phyloP scores from a whole-genome alignment of 805 yeast species.

The Zygotorulaspora danielsina region DNA sequence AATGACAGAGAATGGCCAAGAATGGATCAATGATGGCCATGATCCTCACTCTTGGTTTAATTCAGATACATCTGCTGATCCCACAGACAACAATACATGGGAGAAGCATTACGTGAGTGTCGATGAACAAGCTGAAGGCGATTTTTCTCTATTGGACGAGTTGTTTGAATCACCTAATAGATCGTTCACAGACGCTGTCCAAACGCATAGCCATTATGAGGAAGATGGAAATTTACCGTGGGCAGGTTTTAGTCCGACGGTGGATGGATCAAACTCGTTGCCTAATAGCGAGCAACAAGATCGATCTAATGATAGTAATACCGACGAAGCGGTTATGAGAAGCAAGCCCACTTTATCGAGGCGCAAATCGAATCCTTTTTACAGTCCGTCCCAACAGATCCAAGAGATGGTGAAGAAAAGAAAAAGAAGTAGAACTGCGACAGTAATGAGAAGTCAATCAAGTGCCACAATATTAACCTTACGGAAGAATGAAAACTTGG shows the following conservation, averaged over 20 bases:
- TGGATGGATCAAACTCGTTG: no score
- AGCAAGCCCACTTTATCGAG: constrained; percentile 12
- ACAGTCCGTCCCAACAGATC: constrained; percentile 20
- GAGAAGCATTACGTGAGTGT: background rate
- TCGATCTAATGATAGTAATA: background rate
- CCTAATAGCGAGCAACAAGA: no score
- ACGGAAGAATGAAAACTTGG: constrained; percentile 2
- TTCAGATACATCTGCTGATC: background rate
- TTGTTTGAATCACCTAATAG: background rate
- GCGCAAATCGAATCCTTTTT: constrained; percentile 21
- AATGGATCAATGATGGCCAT: background rate
- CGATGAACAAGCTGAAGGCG: background rate
- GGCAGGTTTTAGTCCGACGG: no score
- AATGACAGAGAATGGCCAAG: background rate
- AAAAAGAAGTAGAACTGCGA: constrained; percentile 7
- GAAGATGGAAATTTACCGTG: background rate
- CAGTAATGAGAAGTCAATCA: constrained; percentile 7
- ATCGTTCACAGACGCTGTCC: background rate
- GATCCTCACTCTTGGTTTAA: background rate
- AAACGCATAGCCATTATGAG: background rate
- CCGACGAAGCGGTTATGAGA: background rate
- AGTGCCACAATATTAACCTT: constrained; percentile 8
- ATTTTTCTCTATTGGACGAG: background rate
- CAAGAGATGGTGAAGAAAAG: constrained; percentile 16
- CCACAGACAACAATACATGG: background rate